Evolutionary conservation across 495 filamentous ascomycete species (phyloP).

Genomic region (Chaetomidium leptoderma): DNA sequence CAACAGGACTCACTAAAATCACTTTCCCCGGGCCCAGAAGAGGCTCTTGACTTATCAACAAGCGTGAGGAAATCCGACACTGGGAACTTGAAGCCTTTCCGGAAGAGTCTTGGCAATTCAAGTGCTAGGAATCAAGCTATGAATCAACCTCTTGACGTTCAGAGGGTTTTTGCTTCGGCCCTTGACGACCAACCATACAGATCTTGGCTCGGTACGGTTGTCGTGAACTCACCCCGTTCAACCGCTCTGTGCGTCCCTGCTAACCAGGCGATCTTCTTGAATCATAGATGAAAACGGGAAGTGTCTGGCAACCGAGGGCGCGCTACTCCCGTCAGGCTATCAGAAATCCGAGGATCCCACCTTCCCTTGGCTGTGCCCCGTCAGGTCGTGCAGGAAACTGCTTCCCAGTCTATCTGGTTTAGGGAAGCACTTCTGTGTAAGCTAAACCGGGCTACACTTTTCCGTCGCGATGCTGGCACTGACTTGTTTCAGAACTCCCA

Average conservation of each 20-base stretch:
- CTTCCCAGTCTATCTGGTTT: slow-evolving; percentile 22
- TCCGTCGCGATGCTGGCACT: neutral
- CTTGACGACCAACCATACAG: slow-evolving; percentile 13
- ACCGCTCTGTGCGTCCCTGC: neutral
- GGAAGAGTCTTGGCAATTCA: no score
- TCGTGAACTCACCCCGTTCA: neutral
- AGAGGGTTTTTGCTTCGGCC: slow-evolving; percentile 2
- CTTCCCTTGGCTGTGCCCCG: slow-evolving; percentile 31
- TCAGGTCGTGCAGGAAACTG: slow-evolving; percentile 27
- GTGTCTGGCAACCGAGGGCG: slow-evolving; percentile 16
- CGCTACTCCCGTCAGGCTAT: slow-evolving; percentile 27
- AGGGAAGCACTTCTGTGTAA: slow-evolving; percentile 27
- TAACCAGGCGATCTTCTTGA: neutral
- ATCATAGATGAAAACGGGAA: slow-evolving; percentile 6
- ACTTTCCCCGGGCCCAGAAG: no score
- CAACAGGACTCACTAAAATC: no score
- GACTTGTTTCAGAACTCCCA: slow-evolving; percentile 11
- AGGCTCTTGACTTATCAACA: no score
- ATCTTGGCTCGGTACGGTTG: slow-evolving; percentile 7
- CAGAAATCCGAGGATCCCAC: slow-evolving; percentile 18
- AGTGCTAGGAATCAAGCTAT: neutral
- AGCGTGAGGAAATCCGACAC: no score
- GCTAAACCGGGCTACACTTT: slow-evolving; percentile 6
- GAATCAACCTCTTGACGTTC: slow-evolving; percentile 3
- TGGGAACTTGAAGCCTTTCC: no score